Percentiles rank a stretch among this genome's conserved stretches.
Conservation (phyloP, 1,139 yeast species). For the Candida sojae region DNA sequence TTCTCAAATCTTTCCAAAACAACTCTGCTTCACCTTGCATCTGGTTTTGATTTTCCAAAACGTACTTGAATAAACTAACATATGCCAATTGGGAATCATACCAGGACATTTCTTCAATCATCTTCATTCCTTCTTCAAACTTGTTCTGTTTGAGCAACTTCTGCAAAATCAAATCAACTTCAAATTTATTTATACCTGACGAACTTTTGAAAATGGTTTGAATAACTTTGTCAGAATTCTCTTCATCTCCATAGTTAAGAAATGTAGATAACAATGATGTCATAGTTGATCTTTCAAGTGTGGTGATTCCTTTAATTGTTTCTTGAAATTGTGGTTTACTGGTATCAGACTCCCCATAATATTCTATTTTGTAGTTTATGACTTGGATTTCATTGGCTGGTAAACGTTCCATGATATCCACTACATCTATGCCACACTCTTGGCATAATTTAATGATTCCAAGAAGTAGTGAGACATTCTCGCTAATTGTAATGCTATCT, state of each 20-base stretch:
- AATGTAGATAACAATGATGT: slow-evolving; percentile 36
- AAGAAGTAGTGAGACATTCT: background rate
- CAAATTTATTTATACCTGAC: slow-evolving; percentile 22
- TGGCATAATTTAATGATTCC: background rate
- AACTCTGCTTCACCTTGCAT: background rate
- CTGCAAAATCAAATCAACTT: slow-evolving; percentile 28
- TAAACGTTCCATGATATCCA: background rate
- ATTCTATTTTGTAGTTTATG: slow-evolving; percentile 16
- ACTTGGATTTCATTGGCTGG: slow-evolving; percentile 1
- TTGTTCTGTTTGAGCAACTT: slow-evolving; percentile 28
- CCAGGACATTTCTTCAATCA: slow-evolving; percentile 23
- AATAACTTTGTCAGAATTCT: slow-evolving; percentile 31
- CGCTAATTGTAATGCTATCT: background rate
- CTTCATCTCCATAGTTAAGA: slow-evolving; percentile 25
- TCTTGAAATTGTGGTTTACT: slow-evolving; percentile 17
- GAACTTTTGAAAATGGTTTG: slow-evolving; percentile 30
- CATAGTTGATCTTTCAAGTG: slow-evolving; percentile 34
- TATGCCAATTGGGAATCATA: slow-evolving; percentile 27
- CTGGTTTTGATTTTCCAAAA: slow-evolving; percentile 7
- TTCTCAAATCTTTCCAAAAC: background rate
- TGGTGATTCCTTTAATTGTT: slow-evolving; percentile 26
- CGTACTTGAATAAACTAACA: slow-evolving; percentile 22
- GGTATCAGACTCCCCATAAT: slow-evolving; percentile 16
- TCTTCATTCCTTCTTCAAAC: slow-evolving; percentile 21
- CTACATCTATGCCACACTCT: background rate